Base-by-base conservation (phyloP, 106 monocot genomes). In the Dactylorhiza incarnata region DNA sequence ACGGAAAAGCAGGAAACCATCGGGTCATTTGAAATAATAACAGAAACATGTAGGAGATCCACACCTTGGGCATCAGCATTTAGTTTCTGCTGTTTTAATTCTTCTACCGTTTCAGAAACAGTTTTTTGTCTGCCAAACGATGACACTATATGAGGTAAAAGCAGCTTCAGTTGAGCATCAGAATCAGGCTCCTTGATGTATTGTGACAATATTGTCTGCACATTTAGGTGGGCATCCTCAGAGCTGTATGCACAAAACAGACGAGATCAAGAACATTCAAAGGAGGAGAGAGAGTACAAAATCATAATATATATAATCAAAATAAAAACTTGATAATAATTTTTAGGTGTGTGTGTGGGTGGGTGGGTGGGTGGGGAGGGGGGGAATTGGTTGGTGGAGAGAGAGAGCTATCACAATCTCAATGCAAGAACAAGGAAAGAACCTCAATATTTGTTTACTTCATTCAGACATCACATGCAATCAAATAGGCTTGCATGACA, bases 101-200 rank as follows among this genome's bases (percentile, higher is more conserved):
- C 84, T 72, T 90, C 85, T 52, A 83, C 37, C 49, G 74, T 90
- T 66, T 87, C 76, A 45, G 76, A n/a, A 9, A 87, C 85, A 14
- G 86, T 63, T 76, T 78, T 87, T 14, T 76, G 26, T 54, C 26
- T 74, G 50, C 81, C 74, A 81, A 90, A 90, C 10, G 80, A 82
- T 74, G 90, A 90, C 13, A 73, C 45, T 54, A 90, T 90, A 63
- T 90, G 75, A 68, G 90, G 90, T 51, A 90, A 84, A 78, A 87
- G 76, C 76, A 76, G 53, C 78, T 78, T 83, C 68, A 87, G 71
- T 55, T 83, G 84, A 55, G 90, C 50, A 76, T 87, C 87, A 78
- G 83, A 85, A 68, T 87, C 85, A 49, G 87, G 84, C 55, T 85
- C 83, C 73, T 67, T 81, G 26, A 61, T 70, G 53, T 76, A 80